Evolutionary conservation across 371 early-diverging fungal species (phyloP).

Genomic region (Enteropsectra breve): DNA sequence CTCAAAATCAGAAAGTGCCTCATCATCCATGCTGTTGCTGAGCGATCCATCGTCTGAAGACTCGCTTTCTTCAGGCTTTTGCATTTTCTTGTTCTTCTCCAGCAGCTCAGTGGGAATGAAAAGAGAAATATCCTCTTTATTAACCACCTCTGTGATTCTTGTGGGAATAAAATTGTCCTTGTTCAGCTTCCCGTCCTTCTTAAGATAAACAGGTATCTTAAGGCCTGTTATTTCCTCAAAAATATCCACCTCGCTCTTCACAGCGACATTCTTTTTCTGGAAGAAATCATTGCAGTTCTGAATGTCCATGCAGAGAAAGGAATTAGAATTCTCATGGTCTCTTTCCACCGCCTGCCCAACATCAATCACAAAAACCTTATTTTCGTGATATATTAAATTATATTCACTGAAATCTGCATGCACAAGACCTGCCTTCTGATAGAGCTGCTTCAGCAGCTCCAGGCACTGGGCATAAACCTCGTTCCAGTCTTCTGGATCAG

Average conservation of each 20-base stretch:
- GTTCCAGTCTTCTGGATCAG: constrained; percentile 65
- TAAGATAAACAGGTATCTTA: constrained; percentile 43
- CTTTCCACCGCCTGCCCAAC: constrained; percentile 97
- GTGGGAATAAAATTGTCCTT: constrained; percentile 47
- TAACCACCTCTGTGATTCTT: constrained; percentile 37
- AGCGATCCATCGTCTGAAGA: no score
- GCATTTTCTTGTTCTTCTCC: not conserved
- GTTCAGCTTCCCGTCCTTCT: constrained; percentile 36
- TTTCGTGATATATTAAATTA: constrained; percentile 64
- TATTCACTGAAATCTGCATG: constrained; percentile 98
- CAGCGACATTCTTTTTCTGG: constrained; percentile 59
- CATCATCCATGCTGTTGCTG: no score
- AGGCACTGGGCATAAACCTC: constrained; percentile 73
- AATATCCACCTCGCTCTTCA: constrained; percentile 34
- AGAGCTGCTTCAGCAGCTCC: constrained; percentile 78
- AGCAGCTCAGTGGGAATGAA: constrained; percentile 32
- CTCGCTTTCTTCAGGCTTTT: not conserved
- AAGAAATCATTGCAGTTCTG: constrained; percentile 87
- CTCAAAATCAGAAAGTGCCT: no score
- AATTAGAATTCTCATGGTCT: constrained; percentile 91
- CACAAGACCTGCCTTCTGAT: constrained; percentile 80
- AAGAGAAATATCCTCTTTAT: constrained; percentile 40
- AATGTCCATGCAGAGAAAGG: constrained; percentile 87
- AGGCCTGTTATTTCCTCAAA: constrained; percentile 50
- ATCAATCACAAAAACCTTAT: constrained; percentile 70